phyloP scores from a whole-genome alignment of 1,284 basidiomycete genomes.

The Rhodotorula mucilaginosa region DNA sequence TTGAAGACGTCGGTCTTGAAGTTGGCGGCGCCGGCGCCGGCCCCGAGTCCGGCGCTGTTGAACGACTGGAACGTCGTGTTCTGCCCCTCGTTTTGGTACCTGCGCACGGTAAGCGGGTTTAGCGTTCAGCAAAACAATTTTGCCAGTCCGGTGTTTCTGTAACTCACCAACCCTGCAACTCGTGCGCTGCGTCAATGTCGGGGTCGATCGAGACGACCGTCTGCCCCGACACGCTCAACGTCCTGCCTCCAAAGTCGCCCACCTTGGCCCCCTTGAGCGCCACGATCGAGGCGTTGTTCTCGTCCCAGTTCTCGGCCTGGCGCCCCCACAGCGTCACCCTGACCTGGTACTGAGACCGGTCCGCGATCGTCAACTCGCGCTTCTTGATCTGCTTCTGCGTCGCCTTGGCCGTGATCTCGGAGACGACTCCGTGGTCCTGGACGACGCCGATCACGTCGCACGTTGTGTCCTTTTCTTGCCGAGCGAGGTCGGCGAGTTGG shows the following conservation, averaged over 20 bases:
- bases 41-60: slow-evolving; percentile 54
- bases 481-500: slow-evolving; percentile 63
- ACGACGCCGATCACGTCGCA: slow-evolving; percentile 82
- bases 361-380: slow-evolving; percentile 83
- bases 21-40: slow-evolving; percentile 37
- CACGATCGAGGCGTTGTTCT: slow-evolving; percentile 55
- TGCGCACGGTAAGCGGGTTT: slow-evolving; percentile 23
- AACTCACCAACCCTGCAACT: slow-evolving; percentile 81
- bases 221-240: slow-evolving; percentile 67
- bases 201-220: slow-evolving; percentile 79
- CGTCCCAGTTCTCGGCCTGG: slow-evolving; percentile 72
- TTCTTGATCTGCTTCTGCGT: slow-evolving; percentile 77
- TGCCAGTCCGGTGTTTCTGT: not conserved
- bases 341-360: slow-evolving; percentile 75
- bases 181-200: slow-evolving; percentile 80
- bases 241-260: slow-evolving; percentile 88
- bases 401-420: slow-evolving; percentile 70
- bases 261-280: slow-evolving; percentile 96
- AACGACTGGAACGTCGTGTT: slow-evolving; percentile 68
- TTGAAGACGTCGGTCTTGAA: slow-evolving; percentile 59
- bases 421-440: slow-evolving; percentile 69
- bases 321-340: slow-evolving; percentile 94
- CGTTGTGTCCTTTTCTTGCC: slow-evolving; percentile 66
- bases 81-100: slow-evolving; percentile 65
- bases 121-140: not conserved